Conservation (phyloP, 345 rosid genomes). For the Eucalyptus melliodora region DNA sequence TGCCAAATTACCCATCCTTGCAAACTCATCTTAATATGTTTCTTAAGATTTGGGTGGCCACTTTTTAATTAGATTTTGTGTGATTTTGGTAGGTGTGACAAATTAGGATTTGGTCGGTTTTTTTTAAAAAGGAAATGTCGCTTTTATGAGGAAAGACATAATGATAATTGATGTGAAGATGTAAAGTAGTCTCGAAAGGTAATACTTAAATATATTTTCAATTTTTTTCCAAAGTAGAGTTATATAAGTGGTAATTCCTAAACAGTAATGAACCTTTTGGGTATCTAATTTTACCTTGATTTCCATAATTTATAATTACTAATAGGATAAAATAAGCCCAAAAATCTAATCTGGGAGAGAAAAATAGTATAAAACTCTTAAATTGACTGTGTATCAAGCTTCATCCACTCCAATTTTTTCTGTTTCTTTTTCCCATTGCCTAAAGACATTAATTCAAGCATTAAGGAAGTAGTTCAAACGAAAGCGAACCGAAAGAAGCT, state of each 20-base stretch:
- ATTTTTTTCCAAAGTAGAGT: fast-evolving
- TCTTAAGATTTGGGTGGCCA: neutral
- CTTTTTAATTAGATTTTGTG: neutral
- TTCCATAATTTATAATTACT: fast-evolving
- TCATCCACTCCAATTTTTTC: too few species aligned
- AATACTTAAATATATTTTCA: too few species aligned
- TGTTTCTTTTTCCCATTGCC: too few species aligned
- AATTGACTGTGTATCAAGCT: neutral
- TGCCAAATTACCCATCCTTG: too few species aligned
- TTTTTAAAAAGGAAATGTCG: fast-evolving
- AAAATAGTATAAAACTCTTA: neutral
- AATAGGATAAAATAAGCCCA: neutral
- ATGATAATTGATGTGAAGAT: neutral
- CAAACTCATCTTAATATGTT: neutral
- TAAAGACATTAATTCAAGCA: neutral
- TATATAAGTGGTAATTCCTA: neutral
- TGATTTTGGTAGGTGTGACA: neutral
- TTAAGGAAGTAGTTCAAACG: neutral
- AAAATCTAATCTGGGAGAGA: neutral
- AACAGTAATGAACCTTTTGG: fast-evolving
- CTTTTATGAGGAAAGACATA: fast-evolving
- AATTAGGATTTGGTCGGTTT: neutral
- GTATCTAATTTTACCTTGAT: neutral
- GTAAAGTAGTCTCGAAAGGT: too few species aligned
- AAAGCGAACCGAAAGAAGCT: neutral